Evolutionary conservation across 805 yeast genomes (phyloP), one percentile per base, ranked within the genome.

Genomic region (Debaryomyces tyrocola): DNA sequence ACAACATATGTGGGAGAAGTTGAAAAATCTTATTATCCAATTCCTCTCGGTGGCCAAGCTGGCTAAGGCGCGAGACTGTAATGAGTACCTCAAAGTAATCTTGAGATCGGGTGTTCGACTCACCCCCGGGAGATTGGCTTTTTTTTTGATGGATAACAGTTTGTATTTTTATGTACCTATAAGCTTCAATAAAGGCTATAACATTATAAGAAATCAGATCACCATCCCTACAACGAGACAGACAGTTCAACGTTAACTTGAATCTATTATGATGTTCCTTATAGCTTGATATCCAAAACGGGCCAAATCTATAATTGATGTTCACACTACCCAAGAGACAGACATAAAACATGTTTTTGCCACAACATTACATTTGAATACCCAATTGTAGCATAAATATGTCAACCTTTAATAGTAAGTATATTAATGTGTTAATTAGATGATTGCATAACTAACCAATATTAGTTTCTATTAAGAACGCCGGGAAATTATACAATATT

Each of bases 401-500:
- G 50, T 31, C 47, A 7, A 34, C 52, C n/a, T 45, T 46, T 31
- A 49, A 46, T 41, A 33, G 52, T 49, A 38, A 31, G 52, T 49
- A 38, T 11, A 4, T 18, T 17, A 12, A 14, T 15, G 15, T 20
- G 12, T 33, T 14, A 11, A 14, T n/a, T 11, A 28, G 10, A 12
- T 7, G 12, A 29, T 3, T 4, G 21, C 4, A 18, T 27, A 45
- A 45, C 48, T 49, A 46, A 50, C 50, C 14, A 35, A 14, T 17
- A 39, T n/a, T 42, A 53, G 56, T 56, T 29, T 45, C 58, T 18
- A 73, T 73, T 34, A 73, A 72, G 49, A 69, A 73, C 51, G 74
- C 75, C 10, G 77, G 78, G 9, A 71, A 72, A 46, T 53, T 64
- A n/a, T 64, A 67, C 49, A 70, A 70, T 20, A 61, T 73, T 15